Evolutionary conservation across 176 grass and related monocot species (phyloP), one percentile per base, ranked within the genome.

Genomic region (Eremochloa ophiuroides): DNA sequence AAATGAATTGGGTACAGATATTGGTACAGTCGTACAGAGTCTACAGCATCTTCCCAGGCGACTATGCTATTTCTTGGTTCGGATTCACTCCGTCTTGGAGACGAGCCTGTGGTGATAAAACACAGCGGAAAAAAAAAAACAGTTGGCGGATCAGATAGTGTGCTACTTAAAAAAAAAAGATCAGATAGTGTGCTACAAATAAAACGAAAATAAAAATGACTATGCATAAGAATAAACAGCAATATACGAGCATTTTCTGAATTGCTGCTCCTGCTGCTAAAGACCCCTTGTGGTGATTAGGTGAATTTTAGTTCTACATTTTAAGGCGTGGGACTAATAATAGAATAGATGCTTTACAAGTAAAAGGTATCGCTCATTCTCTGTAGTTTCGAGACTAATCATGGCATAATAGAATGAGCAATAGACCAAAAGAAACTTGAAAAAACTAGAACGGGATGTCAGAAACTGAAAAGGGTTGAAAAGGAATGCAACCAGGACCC

Each of bases 1-100:
- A 75, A 85, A 67, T 47, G 77, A 82, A 85, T 46, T 3, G 69
- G 69, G 44, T 37, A 86, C 17, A 9, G 4, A 29, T 85, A 72
- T 77, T n/a, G 80, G 43, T 82, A 73, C 28, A 28, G 4, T 28
- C 8, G 11, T 20, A 22, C 22, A 78, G 29, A 38, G 16, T 66
- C 20, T 16, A 51, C n/a, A 62, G 41, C 64, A 63, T 33, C 43
- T 79, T 79, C 25, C 71, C 73, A 15, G 62, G 14, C 8, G 8
- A 62, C 8, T 10, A 78, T 39, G 16, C 16, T 80, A 75, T 41
- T 74, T 30, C 40, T 66, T 71, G 61, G 4, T 34, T 44, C 30
- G 31, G 40, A 46, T 14, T 40, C 22, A 84, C 33, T 68, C 62
- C 62, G 43, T 81, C 70, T 26, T 16, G 7, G 35, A 72, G 42